These are phyloP conservation scores for Boletus huronensis DNA, from an alignment of 768 basidiomycete species.

Conservation along the genomic window DNA sequence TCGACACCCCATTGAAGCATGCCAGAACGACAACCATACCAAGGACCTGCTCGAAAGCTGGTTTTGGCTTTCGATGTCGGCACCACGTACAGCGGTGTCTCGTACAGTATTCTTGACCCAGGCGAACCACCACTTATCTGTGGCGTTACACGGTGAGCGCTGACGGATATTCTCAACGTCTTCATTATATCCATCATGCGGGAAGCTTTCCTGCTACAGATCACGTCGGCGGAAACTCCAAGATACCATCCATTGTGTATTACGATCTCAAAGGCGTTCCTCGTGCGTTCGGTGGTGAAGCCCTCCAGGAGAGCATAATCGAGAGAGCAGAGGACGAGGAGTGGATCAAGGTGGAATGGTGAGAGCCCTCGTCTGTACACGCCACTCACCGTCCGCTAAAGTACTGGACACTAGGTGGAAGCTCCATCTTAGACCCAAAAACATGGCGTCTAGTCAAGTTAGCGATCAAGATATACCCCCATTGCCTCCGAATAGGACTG, in stretches of 20 bases:
- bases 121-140: constrained; percentile 25
- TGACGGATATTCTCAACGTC: neutral
- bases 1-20: constrained; percentile 7
- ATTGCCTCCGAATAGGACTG: constrained; percentile 42
- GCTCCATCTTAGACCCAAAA: constrained; percentile 33
- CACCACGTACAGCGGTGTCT: constrained; percentile 49
- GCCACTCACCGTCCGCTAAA: constrained; percentile 5
- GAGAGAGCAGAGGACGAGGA: constrained; percentile 40
- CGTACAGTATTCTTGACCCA: constrained; percentile 37
- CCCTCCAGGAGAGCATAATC: constrained; percentile 36
- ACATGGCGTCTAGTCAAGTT: constrained; percentile 20
- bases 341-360: constrained; percentile 33
- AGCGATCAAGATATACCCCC: constrained; percentile 36
- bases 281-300: constrained; percentile 45
- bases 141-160: constrained; percentile 24
- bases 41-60: constrained; percentile 40
- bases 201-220: constrained; percentile 46
- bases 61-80: constrained; percentile 53
- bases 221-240: constrained; percentile 44
- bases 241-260: constrained; percentile 48
- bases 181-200: constrained; percentile 3
- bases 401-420: constrained; percentile 29
- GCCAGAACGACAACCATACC: constrained; percentile 36
- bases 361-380: neutral
- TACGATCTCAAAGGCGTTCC: constrained; percentile 41